These are phyloP conservation scores for Globisporangium solare DNA, from an alignment of 352 stramenopile genomes.

Conservation along the genomic window DNA sequence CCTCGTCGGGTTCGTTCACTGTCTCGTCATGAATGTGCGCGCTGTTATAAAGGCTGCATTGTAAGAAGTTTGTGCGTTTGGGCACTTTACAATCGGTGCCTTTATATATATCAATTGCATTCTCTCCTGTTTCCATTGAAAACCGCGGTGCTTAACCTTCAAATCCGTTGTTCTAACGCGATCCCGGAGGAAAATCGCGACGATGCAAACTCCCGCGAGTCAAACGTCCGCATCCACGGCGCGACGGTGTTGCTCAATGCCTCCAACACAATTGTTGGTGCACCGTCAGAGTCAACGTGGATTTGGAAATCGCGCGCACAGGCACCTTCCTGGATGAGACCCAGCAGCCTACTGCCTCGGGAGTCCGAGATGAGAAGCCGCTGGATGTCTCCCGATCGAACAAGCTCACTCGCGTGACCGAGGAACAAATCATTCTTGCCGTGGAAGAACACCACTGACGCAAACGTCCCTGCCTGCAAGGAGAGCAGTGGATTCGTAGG, in stretches of 20 bases:
- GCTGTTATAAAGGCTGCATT: not conserved
- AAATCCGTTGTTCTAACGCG: not conserved
- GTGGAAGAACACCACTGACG: slow-evolving; percentile 17
- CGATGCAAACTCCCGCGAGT: not conserved
- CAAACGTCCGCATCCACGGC: slow-evolving; percentile 12
- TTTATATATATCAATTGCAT: no score
- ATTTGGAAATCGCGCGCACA: slow-evolving; percentile 20
- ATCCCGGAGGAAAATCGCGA: not conserved
- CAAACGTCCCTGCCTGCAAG: slow-evolving; percentile 18
- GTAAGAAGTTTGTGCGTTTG: not conserved
- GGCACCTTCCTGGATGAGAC: slow-evolving; percentile 26
- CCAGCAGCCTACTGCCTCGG: slow-evolving; percentile 20
- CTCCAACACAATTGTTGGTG: slow-evolving; percentile 17
- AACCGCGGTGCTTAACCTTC: no score
- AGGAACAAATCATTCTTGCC: slow-evolving; percentile 8
- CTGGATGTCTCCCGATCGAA: slow-evolving; percentile 22
- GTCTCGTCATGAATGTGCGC: slow-evolving; percentile 15
- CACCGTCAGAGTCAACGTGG: slow-evolving; percentile 37
- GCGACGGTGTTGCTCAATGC: slow-evolving; percentile 17
- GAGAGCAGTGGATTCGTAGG: not conserved
- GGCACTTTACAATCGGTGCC: no score
- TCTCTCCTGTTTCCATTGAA: no score
- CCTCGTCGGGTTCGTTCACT: slow-evolving; percentile 21
- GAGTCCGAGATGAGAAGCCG: slow-evolving; percentile 22
- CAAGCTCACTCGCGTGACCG: slow-evolving; percentile 11